Base-by-base conservation (phyloP, 1,139 yeast species). In the Protomyces inundatus region DNA sequence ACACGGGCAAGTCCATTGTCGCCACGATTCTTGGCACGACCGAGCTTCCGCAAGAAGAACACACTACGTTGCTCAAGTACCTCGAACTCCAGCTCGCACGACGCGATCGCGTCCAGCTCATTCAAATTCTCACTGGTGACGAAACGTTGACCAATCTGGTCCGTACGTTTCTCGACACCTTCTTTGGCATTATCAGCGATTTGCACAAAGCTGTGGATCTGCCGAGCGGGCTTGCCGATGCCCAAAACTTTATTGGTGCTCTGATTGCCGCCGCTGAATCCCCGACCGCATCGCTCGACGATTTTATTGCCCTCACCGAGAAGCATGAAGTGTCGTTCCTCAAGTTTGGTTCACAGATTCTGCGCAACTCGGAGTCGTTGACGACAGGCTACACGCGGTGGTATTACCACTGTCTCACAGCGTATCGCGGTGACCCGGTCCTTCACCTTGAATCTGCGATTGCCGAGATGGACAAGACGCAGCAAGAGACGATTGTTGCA, bases 351-450 rank as follows among this genome's bases (percentile, higher is more conserved):
- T 36, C 51, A 32, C 61, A 61, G 33, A 35, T 60, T 16, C n/a
- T 55, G 7, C 50, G 36, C 37, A 64, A 64, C 35, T 53, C 62
- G 14, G 61, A 61, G 23, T 46, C 34, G 45, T 30, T 64, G 52
- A 55, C 54, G 35, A 48, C 32, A 4, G 64, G 62, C 12, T 64
- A 61, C 16, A 40, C 52, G 10, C 48, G 45, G 23, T 64, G 66
- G 66, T 64, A 64, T 34, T 54, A 61, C 16, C 66, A 64, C 45
- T 64, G 66, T 23, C 51, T 64, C 36, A 37, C 34, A 14, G 64
- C 61, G 5, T 55, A 55, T 35, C 55, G 54, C 12, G 64, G 55
- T 23, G 37, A 39, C 14, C 64, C 60, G 6, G 64, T 53, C 14
- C 55, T 54, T 40, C 48, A 54, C 10, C 56, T 61, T 39, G 16